Evolutionary conservation across 768 basidiomycete species (phyloP).

Genomic region (Agaricus sinodeliciosus): DNA sequence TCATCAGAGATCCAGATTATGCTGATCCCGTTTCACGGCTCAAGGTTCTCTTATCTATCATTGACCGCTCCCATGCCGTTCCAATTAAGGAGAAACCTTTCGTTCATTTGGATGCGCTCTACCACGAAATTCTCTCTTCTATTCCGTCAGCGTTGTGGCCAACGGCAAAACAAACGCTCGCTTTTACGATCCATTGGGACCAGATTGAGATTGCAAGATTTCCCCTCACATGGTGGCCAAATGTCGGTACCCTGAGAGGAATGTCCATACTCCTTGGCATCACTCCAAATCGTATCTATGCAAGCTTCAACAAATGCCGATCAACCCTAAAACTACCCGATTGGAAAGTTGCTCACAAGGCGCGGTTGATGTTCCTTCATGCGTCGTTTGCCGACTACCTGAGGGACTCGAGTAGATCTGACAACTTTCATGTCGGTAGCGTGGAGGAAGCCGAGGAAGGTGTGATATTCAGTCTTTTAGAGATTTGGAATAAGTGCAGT

Average conservation of each 20-base stretch:
- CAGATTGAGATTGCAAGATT: too few species aligned
- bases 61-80: not conserved
- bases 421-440: conserved; percentile 9
- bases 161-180: too few species aligned
- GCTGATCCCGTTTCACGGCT: not conserved
- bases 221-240: too few species aligned
- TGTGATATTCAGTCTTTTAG: not conserved
- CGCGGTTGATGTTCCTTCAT: not conserved
- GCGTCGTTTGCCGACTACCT: conserved; percentile 32
- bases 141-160: not conserved
- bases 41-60: not conserved
- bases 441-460: not conserved
- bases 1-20: not conserved
- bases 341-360: not conserved
- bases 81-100: not conserved
- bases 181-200: too few species aligned
- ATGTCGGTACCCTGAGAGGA: not conserved
- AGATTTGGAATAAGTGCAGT: not conserved
- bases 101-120: not conserved
- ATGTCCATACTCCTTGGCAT: not conserved
- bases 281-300: not conserved
- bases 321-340: not conserved
- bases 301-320: not conserved
- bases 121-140: not conserved
- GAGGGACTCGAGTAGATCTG: not conserved